phyloP scores from a whole-genome alignment of 176 grass and related monocot genomes.

The Hsuehochloa calcarea region DNA sequence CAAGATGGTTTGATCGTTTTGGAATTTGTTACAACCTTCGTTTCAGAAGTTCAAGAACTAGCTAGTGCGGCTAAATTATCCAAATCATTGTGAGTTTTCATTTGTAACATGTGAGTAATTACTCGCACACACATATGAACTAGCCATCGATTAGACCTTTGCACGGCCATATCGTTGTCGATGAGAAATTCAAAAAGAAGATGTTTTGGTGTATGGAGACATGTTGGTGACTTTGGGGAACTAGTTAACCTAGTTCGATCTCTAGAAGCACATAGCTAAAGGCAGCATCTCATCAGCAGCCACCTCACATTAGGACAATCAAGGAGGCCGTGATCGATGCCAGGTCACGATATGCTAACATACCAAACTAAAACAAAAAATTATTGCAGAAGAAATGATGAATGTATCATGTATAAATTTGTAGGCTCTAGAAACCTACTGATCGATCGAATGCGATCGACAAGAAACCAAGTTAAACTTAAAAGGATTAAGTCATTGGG shows the following conservation, averaged over 20 bases:
- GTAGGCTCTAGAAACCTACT: not conserved
- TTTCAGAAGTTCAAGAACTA: not conserved
- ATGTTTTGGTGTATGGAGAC: not conserved
- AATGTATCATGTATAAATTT: not conserved
- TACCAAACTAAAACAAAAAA: not conserved
- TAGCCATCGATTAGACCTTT: not conserved
- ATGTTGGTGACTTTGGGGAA: not conserved
- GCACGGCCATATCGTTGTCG: not conserved
- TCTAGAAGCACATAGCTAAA: not conserved
- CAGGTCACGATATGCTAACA: not conserved
- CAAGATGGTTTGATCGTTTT: not conserved
- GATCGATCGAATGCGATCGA: not conserved
- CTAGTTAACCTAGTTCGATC: not conserved
- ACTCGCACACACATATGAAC: not conserved
- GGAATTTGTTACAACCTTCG: not conserved
- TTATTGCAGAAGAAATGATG: too few species aligned
- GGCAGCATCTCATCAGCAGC: not conserved
- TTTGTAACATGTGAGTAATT: too few species aligned
- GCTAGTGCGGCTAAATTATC: too few species aligned
- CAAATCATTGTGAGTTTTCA: too few species aligned
- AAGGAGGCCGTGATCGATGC: slow-evolving; percentile 11
- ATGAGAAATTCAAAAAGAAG: not conserved
- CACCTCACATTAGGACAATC: not conserved
- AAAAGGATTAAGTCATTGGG: too few species aligned
- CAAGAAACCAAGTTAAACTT: too few species aligned